These are phyloP conservation scores for Phtheirospermum japonicum DNA, from an alignment of 257 asterid genomes.

Conservation along the genomic window DNA sequence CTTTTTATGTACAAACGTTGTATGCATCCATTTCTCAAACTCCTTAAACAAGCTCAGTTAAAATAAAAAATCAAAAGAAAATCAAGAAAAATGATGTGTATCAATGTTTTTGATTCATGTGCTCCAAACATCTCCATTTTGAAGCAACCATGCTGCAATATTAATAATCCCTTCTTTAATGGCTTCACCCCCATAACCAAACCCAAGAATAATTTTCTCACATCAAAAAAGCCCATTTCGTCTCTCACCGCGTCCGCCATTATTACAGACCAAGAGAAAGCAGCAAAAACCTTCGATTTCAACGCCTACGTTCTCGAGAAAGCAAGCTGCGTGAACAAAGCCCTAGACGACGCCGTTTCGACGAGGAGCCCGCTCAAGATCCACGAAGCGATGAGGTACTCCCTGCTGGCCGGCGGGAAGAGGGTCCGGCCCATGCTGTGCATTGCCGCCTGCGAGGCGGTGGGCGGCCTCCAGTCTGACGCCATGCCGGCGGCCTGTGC, in stretches of 20 bases:
- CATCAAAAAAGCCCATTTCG: neutral
- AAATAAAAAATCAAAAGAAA: too few species aligned
- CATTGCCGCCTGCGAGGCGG: constrained; percentile 71
- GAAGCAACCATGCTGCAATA: neutral
- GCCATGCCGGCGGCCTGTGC: constrained; percentile 82
- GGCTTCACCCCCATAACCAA: neutral
- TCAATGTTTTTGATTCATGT: neutral
- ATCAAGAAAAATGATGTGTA: neutral
- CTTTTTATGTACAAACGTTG: too few species aligned
- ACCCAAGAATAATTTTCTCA: neutral
- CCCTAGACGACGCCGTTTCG: neutral
- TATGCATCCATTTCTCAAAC: too few species aligned
- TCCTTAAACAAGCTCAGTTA: too few species aligned
- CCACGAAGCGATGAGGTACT: constrained; percentile 77
- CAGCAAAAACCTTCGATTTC: constrained; percentile 6
- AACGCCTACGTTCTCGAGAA: neutral
- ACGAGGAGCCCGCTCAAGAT: constrained; percentile 35
- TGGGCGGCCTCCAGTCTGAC: constrained; percentile 59
- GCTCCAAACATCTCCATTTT: neutral
- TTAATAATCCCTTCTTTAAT: neutral
- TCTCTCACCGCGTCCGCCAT: neutral
- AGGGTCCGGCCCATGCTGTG: constrained; percentile 76
- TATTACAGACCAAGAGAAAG: too few species aligned
- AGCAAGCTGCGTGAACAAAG: neutral
- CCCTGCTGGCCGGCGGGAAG: constrained; percentile 70